Evolutionary conservation across 73 alveolate genomes (phyloP).

Genomic region (Uronychia binucleata): DNA sequence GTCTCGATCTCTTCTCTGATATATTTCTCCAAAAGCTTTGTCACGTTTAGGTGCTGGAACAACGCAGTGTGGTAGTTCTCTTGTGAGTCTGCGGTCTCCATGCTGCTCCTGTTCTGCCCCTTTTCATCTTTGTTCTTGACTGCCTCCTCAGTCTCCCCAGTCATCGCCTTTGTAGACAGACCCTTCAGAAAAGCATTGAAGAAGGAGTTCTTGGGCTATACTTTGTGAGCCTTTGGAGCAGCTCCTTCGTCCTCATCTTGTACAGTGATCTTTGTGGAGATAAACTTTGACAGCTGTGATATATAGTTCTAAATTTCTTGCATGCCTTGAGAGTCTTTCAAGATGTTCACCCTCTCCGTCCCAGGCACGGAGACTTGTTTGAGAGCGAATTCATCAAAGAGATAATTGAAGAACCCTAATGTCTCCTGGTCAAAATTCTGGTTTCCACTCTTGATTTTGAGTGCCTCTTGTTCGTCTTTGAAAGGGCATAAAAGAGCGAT

Average conservation of each 20-base stretch:
- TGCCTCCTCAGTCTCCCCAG: constrained; percentile 11
- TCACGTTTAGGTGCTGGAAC: constrained; percentile 34
- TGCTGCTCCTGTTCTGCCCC: constrained; percentile 11
- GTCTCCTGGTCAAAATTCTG: constrained; percentile 21
- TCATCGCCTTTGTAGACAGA: neutral
- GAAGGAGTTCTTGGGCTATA: neutral
- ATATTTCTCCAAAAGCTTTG: constrained; percentile 21
- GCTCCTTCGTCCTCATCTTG: neutral
- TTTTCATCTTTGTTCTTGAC: constrained; percentile 21
- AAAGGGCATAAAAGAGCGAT: neutral
- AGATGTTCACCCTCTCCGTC: constrained; percentile 4
- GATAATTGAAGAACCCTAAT: constrained; percentile 19
- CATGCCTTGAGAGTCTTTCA: constrained; percentile 10
- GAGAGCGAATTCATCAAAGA: constrained; percentile 34
- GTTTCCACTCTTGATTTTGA: neutral
- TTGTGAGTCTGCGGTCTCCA: constrained; percentile 2
- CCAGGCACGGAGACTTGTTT: constrained; percentile 29
- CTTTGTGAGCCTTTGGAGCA: neutral
- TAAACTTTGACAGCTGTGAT: constrained; percentile 22
- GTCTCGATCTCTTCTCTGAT: constrained; percentile 1
- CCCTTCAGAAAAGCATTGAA: neutral
- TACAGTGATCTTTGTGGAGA: constrained; percentile 9
- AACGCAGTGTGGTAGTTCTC: constrained; percentile 33
- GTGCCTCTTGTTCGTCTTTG: neutral
- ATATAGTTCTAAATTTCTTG: constrained; percentile 14